A percentile compares a stretch with the other conserved stretches of the same genome.
Evolutionary conservation across 371 early-diverging fungal genomes (phyloP).

Genomic region (Capillidium heterosporum): DNA sequence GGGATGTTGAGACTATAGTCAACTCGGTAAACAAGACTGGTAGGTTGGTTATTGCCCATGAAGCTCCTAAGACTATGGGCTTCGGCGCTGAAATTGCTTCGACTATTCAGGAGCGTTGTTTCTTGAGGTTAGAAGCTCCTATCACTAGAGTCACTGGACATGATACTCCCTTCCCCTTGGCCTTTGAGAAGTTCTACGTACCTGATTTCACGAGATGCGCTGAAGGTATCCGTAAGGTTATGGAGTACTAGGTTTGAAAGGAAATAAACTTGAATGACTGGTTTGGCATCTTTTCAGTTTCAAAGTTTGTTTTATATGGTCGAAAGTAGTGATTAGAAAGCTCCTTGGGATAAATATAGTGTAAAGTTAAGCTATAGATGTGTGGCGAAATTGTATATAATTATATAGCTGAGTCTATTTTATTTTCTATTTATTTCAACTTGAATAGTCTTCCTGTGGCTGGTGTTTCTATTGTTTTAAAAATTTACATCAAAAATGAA

Average conservation of each 20-base stretch:
- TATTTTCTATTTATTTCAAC: too few relatives aligned
- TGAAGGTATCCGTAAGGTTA: slow-evolving; percentile 68
- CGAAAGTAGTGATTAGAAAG: too few relatives aligned
- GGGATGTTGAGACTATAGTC: slow-evolving; percentile 84
- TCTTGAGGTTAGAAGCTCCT: slow-evolving; percentile 64
- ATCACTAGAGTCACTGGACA: slow-evolving; percentile 76
- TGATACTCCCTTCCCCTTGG: slow-evolving; percentile 92
- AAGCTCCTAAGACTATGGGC: slow-evolving; percentile 85
- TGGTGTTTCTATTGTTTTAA: too few relatives aligned
- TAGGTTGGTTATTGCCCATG: slow-evolving; percentile 82
- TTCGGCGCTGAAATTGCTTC: slow-evolving; percentile 92
- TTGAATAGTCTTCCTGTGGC: too few relatives aligned
- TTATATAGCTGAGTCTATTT: too few relatives aligned
- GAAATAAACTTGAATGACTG: not conserved
- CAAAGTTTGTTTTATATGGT: too few relatives aligned
- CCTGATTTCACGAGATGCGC: slow-evolving; percentile 71
- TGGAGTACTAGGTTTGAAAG: slow-evolving; percentile 38
- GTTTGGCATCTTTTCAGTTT: too few relatives aligned
- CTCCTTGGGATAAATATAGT: too few relatives aligned
- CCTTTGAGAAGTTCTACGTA: slow-evolving; percentile 87
- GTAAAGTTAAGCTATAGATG: too few relatives aligned
- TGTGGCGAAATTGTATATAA: too few relatives aligned
- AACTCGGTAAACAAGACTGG: slow-evolving; percentile 94
- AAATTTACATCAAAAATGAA: too few relatives aligned
- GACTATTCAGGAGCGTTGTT: slow-evolving; percentile 74